Base-by-base conservation (phyloP, 2,329 filamentous ascomycete genomes). In the Colletotrichum plurivorum region DNA sequence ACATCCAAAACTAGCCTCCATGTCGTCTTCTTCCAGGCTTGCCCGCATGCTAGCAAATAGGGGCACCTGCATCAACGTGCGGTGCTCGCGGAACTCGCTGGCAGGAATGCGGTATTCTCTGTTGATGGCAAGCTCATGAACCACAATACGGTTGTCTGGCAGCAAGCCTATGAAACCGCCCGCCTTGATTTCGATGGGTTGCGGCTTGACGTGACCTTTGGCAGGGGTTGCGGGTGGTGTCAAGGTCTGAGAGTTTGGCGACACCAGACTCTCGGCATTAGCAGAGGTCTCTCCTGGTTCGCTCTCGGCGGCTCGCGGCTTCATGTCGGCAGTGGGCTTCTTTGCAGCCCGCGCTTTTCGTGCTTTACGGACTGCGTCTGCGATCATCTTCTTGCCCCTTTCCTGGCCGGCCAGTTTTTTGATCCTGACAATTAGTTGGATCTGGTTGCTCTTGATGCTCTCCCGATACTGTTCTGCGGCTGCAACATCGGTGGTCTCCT, bases 111-210 rank as follows among this genome's bases (percentile, higher is more conserved):
- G 89, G 76, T 92, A 95, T 73, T 94, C 90, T 73, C 90, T 91
- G 78, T 95, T 93, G 73, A 96, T 92, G 9, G 92, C 91, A 52
- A 96, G 82, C 80, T 95, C 93, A 76, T 95, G 93, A 1, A 94
- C 90, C 16, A 95, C 84, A 12, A 93, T 82, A 27, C 93, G 87
- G 74, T 95, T 96, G 68, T 91, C 88, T 0, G 93, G 93, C 53
- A 95, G 84, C 81, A 84, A 87, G 70, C 79, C 87, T 78, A 77
- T 85, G 73, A 79, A 87, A 56, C 74, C 87, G 9, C 31, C 31
- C 1, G 78, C 75, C 68, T 83, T 81, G 6, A 76, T 62, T 4
- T 76, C 74, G 9, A 75, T 71, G 31, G 78, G 77, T 72, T 81
- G 82, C n/a, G 78, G 77, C 72, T 81, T 82, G n/a, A 77, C 73